Conservation (phyloP, 164 flowering plant genomes). For the Umbellularia californica region DNA sequence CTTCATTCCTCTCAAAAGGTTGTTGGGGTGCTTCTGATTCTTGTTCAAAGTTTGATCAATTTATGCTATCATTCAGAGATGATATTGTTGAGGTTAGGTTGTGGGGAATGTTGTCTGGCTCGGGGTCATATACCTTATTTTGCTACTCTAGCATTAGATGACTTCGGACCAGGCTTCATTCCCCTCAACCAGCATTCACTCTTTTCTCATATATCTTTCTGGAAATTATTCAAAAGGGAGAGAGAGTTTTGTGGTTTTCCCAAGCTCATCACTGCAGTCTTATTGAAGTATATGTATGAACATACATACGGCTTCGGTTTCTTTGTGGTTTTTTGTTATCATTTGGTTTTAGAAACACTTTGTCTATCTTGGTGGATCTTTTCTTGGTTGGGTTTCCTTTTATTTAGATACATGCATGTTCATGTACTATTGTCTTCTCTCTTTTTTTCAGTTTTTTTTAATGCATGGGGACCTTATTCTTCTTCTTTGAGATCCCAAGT, state of each 20-base stretch:
- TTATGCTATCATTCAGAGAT: not conserved
- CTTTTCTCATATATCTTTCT: not conserved
- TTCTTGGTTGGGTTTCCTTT: not conserved
- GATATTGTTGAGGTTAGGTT: constrained; percentile 1
- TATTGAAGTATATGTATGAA: not conserved
- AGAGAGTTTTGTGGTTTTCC: not conserved
- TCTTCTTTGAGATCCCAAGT: not conserved
- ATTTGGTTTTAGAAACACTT: not conserved
- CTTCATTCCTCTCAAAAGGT: constrained; percentile 71
- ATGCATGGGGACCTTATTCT: not conserved
- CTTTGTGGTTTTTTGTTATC: not conserved
- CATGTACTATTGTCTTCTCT: not conserved
- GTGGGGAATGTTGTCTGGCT: constrained; percentile 21
- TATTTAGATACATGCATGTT: not conserved
- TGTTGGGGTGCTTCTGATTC: constrained; percentile 15
- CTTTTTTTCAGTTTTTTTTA: not conserved
- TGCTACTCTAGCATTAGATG: constrained; percentile 5
- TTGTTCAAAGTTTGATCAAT: not conserved
- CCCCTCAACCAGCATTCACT: constrained; percentile 26
- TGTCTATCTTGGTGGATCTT: not conserved
- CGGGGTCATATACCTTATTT: constrained; percentile 2
- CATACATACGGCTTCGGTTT: not conserved
- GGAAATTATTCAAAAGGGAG: not conserved
- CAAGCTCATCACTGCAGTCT: not conserved
- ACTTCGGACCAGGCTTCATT: constrained; percentile 46